These are phyloP conservation scores for Lachancea sp. DNA, from an alignment of 805 yeast genomes.

Conservation along the genomic window DNA sequence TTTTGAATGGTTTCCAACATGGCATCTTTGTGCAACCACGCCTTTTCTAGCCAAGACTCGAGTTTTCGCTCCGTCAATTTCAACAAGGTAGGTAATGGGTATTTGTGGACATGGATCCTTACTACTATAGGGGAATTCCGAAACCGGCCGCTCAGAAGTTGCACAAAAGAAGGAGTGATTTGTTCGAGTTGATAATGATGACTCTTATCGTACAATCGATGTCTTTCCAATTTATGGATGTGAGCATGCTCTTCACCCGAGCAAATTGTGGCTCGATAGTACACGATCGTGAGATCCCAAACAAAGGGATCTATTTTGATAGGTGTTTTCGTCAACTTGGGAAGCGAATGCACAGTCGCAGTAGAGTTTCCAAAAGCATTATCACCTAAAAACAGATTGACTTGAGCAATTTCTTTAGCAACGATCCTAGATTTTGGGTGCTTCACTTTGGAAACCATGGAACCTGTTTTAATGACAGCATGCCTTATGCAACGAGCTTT, in stretches of 20 bases:
- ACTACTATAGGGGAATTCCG: constrained; percentile 32
- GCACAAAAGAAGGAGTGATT: constrained; percentile 29
- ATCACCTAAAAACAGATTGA: constrained; percentile 12
- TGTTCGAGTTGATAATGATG: constrained; percentile 26
- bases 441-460: constrained; percentile 5
- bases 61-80: constrained; percentile 48
- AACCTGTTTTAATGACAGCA: constrained; percentile 25
- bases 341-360: constrained; percentile 1
- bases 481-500: constrained; percentile 13
- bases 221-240: constrained; percentile 15
- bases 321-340: not conserved
- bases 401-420: constrained; percentile 11
- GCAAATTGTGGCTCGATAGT: constrained; percentile 30
- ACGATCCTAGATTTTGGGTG: not conserved
- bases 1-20: constrained; percentile 37
- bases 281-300: constrained; percentile 35
- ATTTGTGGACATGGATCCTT: constrained; percentile 41
- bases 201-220: constrained; percentile 2
- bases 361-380: constrained; percentile 1
- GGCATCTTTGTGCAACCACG: constrained; percentile 68
- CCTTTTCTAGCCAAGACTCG: constrained; percentile 70
- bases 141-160: constrained; percentile 15
- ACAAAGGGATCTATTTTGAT: constrained; percentile 15
- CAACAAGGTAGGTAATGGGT: constrained; percentile 41
- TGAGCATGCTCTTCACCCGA: constrained; percentile 13